phyloP scores from a whole-genome alignment of 73 alveolate genomes.

The Paraurostyla sp. region DNA sequence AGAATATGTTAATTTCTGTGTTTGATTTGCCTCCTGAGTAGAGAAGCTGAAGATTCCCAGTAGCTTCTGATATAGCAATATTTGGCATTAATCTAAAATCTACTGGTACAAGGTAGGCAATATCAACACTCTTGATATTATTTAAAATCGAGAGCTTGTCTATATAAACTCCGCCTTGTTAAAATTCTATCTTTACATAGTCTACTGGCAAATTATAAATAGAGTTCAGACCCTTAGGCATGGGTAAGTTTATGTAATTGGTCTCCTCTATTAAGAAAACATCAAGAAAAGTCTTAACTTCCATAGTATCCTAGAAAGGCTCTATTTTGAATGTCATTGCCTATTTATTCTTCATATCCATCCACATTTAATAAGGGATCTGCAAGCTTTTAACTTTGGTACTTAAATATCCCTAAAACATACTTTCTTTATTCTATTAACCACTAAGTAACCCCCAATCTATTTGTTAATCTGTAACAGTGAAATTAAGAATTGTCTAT shows the following conservation, averaged over 20 bases:
- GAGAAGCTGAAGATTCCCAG: background rate
- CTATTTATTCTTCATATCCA: background rate
- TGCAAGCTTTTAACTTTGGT: background rate
- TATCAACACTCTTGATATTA: background rate
- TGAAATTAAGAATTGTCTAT: background rate
- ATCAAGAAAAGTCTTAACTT: background rate
- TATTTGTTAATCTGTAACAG: background rate
- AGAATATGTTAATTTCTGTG: background rate
- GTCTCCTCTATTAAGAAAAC: background rate
- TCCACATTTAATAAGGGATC: background rate
- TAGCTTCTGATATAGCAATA: background rate
- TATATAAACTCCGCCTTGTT: background rate
- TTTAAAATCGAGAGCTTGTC: background rate
- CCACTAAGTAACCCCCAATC: slow-evolving; percentile 1
- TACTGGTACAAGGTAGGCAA: background rate
- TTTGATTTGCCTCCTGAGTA: background rate
- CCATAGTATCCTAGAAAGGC: background rate
- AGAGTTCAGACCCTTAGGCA: slow-evolving; percentile 16
- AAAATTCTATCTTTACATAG: background rate
- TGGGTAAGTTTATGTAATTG: background rate
- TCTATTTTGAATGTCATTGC: background rate
- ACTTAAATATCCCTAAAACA: background rate
- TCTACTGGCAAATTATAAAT: background rate
- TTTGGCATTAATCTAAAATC: slow-evolving; percentile 30
- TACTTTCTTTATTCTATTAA: no score